Conservation (phyloP, 768 basidiomycete genomes). For the Cyclocybe aegerita region DNA sequence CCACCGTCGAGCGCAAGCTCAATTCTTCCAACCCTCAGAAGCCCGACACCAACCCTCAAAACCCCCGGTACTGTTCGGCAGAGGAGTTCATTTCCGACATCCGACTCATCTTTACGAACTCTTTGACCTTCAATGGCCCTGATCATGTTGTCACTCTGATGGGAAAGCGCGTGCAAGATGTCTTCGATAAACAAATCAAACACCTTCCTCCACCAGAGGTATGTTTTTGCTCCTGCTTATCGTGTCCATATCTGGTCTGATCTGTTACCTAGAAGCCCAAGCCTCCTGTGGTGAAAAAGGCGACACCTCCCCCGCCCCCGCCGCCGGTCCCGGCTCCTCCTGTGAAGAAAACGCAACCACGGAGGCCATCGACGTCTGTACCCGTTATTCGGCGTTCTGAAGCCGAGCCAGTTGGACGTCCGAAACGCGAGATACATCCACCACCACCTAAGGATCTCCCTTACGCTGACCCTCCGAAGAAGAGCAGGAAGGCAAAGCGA, state of each 20-base stretch:
- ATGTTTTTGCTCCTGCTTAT: slow-evolving; percentile 23
- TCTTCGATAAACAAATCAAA: slow-evolving; percentile 87
- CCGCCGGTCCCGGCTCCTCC: slow-evolving; percentile 39
- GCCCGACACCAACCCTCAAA: slow-evolving; percentile 64
- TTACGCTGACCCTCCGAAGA: slow-evolving; percentile 77
- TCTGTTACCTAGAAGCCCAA: slow-evolving; percentile 30
- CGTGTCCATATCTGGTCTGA: slow-evolving; percentile 10
- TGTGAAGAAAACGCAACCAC: slow-evolving; percentile 45
- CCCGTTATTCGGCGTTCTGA: slow-evolving; percentile 85
- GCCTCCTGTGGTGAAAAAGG: slow-evolving; percentile 44
- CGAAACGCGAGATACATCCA: slow-evolving; percentile 97
- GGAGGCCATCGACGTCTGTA: slow-evolving; percentile 78
- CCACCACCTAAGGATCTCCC: slow-evolving; percentile 90
- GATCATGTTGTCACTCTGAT: slow-evolving; percentile 78
- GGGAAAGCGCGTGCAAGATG: slow-evolving; percentile 79
- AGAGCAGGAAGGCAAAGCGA: slow-evolving; percentile 60
- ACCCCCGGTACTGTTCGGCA: slow-evolving; percentile 74
- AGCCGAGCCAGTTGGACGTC: slow-evolving; percentile 61
- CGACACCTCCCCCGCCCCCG: slow-evolving; percentile 44
- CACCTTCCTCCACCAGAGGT: slow-evolving; percentile 83
- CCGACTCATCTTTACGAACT: slow-evolving; percentile 86
- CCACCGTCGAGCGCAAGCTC: slow-evolving; percentile 89
- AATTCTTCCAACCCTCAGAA: slow-evolving; percentile 75
- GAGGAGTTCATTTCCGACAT: slow-evolving; percentile 87
- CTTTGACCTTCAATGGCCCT: slow-evolving; percentile 88